Evolutionary conservation across 345 rosid species (phyloP), one percentile per base, ranked within the genome.

Genomic region (Triadica sebifera): DNA sequence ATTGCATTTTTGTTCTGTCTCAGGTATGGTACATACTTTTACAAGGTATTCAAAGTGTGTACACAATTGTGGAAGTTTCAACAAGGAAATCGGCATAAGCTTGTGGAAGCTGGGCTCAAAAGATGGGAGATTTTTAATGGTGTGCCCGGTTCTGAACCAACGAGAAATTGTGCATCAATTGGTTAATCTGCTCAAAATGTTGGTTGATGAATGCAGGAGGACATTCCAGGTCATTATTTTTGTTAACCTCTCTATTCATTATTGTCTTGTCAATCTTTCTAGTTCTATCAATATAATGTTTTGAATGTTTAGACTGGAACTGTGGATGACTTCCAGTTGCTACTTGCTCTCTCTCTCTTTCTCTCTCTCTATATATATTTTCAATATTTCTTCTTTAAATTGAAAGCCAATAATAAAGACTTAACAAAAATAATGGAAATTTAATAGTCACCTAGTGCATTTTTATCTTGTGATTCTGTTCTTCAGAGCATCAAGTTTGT

Each of bases 91-190:
- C 77, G 98, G 67, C 95, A 88, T 84, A 90, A 92, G 80, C 85
- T 94, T 70, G 93, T 92, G 34, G 98, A 94, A 70, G 82, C 95
- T 3, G 98, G 98, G 71, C 93, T 94, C 58, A 92, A 91, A 86
- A 86, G 97, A 81, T 91, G 97, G 92, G 98, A 94, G 87, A 94
- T 94, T 92, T 86, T 78, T 94, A 76, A 90, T 87, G 95, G 97
- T 94, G 12, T 90, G 95, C 85, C 86, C 92, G 85, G 93, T 94
- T 72, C 78, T 85, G 51, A 92, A 89, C 82, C 90, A 90, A 19
- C 84, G 92, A 51, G 97, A 90, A 75, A 85, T 89, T 89, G 91
- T 92, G 47, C 92, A 88, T 84, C 97, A 89, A 66, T 82, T 92
- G 80, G 93, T 92, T 71, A 87, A 86, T 81, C 97, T 88, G 79